Percentiles rank a stretch among this genome's conserved stretches.
These are phyloP conservation scores for Cercospora sojina DNA, from an alignment of 2,329 filamentous ascomycete genomes.

Conservation along the genomic window DNA sequence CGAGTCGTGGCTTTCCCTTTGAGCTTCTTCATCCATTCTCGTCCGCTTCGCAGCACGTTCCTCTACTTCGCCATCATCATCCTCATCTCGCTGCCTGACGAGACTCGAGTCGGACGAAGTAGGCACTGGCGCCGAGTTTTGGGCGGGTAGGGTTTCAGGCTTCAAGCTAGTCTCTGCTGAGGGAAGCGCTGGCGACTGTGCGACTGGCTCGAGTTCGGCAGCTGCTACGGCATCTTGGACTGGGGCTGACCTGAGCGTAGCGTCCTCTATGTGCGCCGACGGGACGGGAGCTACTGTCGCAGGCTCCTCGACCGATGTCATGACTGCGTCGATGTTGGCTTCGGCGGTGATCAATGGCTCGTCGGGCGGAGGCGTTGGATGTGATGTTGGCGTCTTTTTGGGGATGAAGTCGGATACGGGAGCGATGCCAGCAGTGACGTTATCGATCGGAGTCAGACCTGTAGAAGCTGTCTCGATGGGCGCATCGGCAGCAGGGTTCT, in stretches of 20 bases:
- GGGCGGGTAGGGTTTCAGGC: not conserved
- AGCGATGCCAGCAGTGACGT: conserved; percentile 47
- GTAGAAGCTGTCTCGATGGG: conserved; percentile 30
- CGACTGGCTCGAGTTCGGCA: not conserved
- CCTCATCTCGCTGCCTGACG: conserved; percentile 75
- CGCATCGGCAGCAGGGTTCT: conserved; percentile 20
- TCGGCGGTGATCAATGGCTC: conserved; percentile 40
- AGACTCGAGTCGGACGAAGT: conserved; percentile 53
- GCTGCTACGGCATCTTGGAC: conserved; percentile 19
- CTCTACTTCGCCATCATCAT: conserved; percentile 57
- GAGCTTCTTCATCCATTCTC: conserved; percentile 58
- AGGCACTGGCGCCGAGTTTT: conserved; percentile 14
- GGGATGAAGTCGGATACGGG: conserved; percentile 46
- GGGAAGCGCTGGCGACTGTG: conserved; percentile 10
- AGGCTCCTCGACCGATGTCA: conserved; percentile 26
- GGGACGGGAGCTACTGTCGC: conserved; percentile 9
- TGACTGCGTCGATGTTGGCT: conserved; percentile 32
- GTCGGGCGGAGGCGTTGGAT: conserved; percentile 44
- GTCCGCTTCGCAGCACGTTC: conserved; percentile 77
- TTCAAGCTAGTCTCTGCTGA: not conserved
- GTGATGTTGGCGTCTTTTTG: conserved; percentile 43
- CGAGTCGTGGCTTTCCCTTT: not conserved
- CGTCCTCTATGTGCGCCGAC: conserved; percentile 16
- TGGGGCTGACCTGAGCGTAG: conserved; percentile 11
- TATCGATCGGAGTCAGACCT: conserved; percentile 40